Base-by-base conservation (phyloP, 768 basidiomycete genomes). In the Phaeotremella fagi region DNA sequence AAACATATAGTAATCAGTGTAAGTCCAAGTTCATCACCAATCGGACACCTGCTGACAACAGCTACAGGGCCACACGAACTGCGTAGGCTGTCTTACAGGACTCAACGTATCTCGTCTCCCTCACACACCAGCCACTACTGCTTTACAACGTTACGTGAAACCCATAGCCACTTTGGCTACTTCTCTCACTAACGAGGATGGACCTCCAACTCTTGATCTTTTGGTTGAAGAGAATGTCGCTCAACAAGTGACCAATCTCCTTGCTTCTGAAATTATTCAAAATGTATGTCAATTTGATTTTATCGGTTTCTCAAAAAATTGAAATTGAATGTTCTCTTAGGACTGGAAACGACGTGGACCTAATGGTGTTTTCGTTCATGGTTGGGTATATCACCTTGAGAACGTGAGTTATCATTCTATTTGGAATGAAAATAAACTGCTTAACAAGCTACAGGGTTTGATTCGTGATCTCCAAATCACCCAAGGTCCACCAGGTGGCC, bases 381-480 rank as follows among this genome's bases (percentile, higher is more conserved):
- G 68, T 15, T 66, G 65, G 68, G 68, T 70, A 12, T 67, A 70
- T 50, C 68, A 70, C 41, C 65, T 70, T 18, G 68, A 70, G 45
- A 56, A 70, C 48, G 68, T 63, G 37, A 55, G 64, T 61, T n/a
- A 6, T 35, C n/a, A n/a, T n/a, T 9, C 11, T 35, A 9, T n/a
- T 35, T 35, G 33, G 33, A 35, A 9, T 35, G 11, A 9, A n/a
- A 9, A 12, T 9, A 22, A 41, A 20, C 38, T 48, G 26, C n/a
- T 48, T 5, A 16, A 4, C 4, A n/a, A 15, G 18, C 36, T 38
- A 14, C 29, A 66, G 64, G 64, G 68, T 6, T 64, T 60, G n/a
- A 70, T 70, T 36, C 57, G 68, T 23, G 68, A 70, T 54, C 47
- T 70, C 35, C 57, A 63, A 26, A 45, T 61, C 22, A 62, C 65